These are phyloP conservation scores for Mimosa pudica DNA, from an alignment of 306 rosid species.

Conservation along the genomic window DNA sequence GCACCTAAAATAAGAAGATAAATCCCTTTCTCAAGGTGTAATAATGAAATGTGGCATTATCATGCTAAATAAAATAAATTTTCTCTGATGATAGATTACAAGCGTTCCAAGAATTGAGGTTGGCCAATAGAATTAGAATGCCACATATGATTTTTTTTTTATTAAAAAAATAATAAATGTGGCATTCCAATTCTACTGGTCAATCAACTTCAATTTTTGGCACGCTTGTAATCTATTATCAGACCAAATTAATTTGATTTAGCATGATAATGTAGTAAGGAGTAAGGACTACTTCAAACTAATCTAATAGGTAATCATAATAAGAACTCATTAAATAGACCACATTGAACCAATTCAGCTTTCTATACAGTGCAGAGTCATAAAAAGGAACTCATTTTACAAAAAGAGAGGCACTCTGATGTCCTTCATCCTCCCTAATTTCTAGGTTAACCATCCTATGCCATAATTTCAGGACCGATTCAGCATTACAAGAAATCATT, in stretches of 20 bases:
- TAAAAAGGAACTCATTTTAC: background rate
- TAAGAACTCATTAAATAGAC: background rate
- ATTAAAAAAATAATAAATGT: too few species aligned
- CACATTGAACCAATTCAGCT: background rate
- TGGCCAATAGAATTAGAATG: too few species aligned
- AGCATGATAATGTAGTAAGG: background rate
- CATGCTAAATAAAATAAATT: background rate
- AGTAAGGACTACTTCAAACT: background rate
- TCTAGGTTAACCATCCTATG: background rate
- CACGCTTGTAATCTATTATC: too few species aligned
- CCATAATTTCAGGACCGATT: background rate
- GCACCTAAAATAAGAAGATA: background rate
- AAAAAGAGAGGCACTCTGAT: background rate
- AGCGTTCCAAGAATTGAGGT: too few species aligned
- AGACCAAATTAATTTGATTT: too few species aligned
- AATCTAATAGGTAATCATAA: background rate
- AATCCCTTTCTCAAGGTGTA: background rate
- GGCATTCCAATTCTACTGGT: too few species aligned
- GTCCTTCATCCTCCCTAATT: background rate
- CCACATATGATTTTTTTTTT: too few species aligned
- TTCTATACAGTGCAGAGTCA: background rate
- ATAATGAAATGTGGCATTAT: background rate
- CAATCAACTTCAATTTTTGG: too few species aligned
- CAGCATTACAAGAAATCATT: background rate
- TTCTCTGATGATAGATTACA: too few species aligned